A percentile compares a stretch with the other conserved stretches of the same genome.
Conservation (phyloP, 495 filamentous ascomycete species). For the Penicillium nucicola region DNA sequence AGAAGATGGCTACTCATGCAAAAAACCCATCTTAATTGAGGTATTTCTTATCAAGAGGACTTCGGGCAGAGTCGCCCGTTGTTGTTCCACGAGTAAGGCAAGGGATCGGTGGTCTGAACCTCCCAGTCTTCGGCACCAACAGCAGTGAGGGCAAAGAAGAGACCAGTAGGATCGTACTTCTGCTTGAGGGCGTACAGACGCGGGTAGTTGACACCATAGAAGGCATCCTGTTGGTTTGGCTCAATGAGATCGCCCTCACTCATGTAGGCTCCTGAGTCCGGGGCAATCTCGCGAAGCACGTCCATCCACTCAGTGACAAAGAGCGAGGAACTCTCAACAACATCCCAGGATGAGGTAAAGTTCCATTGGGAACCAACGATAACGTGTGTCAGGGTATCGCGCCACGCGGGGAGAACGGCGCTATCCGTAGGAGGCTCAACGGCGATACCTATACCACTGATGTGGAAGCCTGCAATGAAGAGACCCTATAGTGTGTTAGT, state of each 20-base stretch:
- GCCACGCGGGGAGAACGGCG: slow-evolving; percentile 9
- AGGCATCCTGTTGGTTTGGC: slow-evolving; percentile 53
- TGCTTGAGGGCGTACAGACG: slow-evolving; percentile 22
- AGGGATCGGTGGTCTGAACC: slow-evolving; percentile 8
- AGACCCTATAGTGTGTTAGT: slow-evolving; percentile 6
- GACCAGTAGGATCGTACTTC: slow-evolving; percentile 1
- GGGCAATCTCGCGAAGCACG: slow-evolving; percentile 6
- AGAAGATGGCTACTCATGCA: too few relatives aligned
- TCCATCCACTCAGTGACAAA: slow-evolving; percentile 14
- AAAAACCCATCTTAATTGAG: slow-evolving; percentile 20
- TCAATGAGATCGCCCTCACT: slow-evolving; percentile 45
- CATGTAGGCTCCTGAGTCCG: slow-evolving; percentile 12
- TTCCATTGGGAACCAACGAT: slow-evolving; percentile 9
- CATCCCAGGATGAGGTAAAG: slow-evolving; percentile 5
- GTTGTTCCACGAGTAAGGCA: slow-evolving; percentile 10
- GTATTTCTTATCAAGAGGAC: slow-evolving; percentile 2
- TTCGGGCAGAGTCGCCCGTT: slow-evolving; percentile 5
- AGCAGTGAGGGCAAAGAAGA: slow-evolving; percentile 5
- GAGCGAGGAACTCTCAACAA: neutral
- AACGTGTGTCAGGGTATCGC: slow-evolving; percentile 3
- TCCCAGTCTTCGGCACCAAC: slow-evolving; percentile 7
- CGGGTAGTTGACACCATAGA: slow-evolving; percentile 51
- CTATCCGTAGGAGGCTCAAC: slow-evolving; percentile 7
- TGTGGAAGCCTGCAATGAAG: slow-evolving; percentile 12
- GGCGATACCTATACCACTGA: slow-evolving; percentile 10